These are phyloP conservation scores for Starmerella potacharoeniae DNA, from an alignment of 805 yeast species.

Conservation along the genomic window DNA sequence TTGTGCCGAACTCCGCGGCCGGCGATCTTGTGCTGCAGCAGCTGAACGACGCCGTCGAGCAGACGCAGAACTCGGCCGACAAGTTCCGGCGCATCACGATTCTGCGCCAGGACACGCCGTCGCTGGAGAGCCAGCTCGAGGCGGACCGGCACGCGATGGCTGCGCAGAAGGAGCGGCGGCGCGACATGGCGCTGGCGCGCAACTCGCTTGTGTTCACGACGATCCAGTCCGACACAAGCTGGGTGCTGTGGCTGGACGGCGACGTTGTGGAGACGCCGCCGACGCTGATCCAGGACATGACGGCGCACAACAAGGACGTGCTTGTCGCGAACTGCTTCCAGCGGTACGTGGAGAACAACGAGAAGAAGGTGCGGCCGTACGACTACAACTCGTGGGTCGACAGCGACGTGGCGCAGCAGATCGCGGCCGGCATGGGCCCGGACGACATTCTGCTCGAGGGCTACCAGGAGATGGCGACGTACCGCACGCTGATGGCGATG, in stretches of 20 bases:
- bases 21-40: slow-evolving; percentile 70
- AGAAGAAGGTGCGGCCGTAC: slow-evolving; percentile 66
- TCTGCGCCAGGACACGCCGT: slow-evolving; percentile 73
- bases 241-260: slow-evolving; percentile 95
- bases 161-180: slow-evolving; percentile 80
- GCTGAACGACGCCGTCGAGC: slow-evolving; percentile 66
- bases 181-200: slow-evolving; percentile 87
- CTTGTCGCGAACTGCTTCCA: slow-evolving; percentile 91
- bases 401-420: slow-evolving; percentile 59
- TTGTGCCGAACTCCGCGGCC: slow-evolving; percentile 67
- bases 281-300: slow-evolving; percentile 75
- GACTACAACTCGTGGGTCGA: slow-evolving; percentile 87
- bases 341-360: slow-evolving; percentile 52
- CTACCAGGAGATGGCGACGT: slow-evolving; percentile 84
- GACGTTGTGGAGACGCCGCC: slow-evolving; percentile 85
- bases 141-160: slow-evolving; percentile 79
- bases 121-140: slow-evolving; percentile 63
- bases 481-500: slow-evolving; percentile 88
- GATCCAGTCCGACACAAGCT: slow-evolving; percentile 75
- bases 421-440: slow-evolving; percentile 62
- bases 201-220: slow-evolving; percentile 85
- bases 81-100: slow-evolving; percentile 78
- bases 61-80: slow-evolving; percentile 46
- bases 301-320: slow-evolving; percentile 74
- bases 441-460: slow-evolving; percentile 96